Percentiles rank a stretch among this genome's conserved stretches.
Conservation (phyloP, 805 yeast genomes). For the Lachancea kluyveri region DNA sequence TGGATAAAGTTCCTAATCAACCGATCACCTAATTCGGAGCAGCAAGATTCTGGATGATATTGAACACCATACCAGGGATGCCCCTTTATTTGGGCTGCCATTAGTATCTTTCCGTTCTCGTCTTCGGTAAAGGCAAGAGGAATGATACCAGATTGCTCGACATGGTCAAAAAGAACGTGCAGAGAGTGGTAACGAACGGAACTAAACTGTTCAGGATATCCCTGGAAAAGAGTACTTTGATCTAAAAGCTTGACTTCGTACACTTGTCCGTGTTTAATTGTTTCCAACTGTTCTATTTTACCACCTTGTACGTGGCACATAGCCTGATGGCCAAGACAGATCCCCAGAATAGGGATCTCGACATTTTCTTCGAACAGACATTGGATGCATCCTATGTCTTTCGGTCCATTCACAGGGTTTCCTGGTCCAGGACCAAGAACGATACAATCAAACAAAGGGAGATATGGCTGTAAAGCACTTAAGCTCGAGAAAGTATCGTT, state of each 20-base stretch:
- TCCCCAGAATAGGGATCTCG: slow-evolving; percentile 70
- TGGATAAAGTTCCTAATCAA: slow-evolving; percentile 53
- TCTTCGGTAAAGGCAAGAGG: slow-evolving; percentile 61
- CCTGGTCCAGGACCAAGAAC: slow-evolving; percentile 99
- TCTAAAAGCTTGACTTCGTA: slow-evolving; percentile 37
- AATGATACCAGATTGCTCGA: slow-evolving; percentile 30
- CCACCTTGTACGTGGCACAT: slow-evolving; percentile 62
- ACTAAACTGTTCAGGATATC: slow-evolving; percentile 40
- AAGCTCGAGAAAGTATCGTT: slow-evolving; percentile 32
- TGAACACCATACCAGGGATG: slow-evolving; percentile 89
- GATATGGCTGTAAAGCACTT: slow-evolving; percentile 34
- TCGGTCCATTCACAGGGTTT: slow-evolving; percentile 49
- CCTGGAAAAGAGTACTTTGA: slow-evolving; percentile 35
- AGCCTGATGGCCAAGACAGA: slow-evolving; percentile 90
- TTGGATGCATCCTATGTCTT: slow-evolving; percentile 71
- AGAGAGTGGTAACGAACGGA: slow-evolving; percentile 90
- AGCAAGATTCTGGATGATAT: slow-evolving; percentile 94
- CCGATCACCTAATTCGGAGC: slow-evolving; percentile 60
- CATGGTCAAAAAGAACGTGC: slow-evolving; percentile 33
- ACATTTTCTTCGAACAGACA: slow-evolving; percentile 39
- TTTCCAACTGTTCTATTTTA: slow-evolving; percentile 42
- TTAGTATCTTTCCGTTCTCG: slow-evolving; percentile 43
- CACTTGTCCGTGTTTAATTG: slow-evolving; percentile 83
- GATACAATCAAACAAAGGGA: slow-evolving; percentile 61
- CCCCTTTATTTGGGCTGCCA: slow-evolving; percentile 66